Percentiles rank a stretch among this genome's conserved stretches.
phyloP scores from a whole-genome alignment of 1,139 yeast genomes.

The Taphrina wiesneri region DNA sequence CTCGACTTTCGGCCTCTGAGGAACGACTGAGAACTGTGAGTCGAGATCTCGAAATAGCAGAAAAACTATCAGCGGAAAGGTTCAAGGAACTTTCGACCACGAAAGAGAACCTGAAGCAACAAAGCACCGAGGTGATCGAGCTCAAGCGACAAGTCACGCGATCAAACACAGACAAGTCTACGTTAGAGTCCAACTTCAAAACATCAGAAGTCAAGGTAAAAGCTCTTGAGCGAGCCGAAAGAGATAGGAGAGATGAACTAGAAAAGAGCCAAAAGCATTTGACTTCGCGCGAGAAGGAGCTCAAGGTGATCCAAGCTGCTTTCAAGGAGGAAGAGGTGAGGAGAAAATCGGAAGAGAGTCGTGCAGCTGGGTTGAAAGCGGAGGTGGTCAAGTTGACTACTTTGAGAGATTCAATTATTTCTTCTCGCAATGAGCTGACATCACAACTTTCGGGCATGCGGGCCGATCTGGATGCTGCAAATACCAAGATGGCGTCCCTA shows the following conservation, averaged over 20 bases:
- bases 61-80: constrained; percentile 35
- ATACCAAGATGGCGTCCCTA: constrained; percentile 7
- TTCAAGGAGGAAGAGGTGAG: constrained; percentile 31
- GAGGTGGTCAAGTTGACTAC: constrained; percentile 18
- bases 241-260: constrained; percentile 38
- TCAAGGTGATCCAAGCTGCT: constrained; percentile 28
- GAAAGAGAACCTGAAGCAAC: constrained; percentile 8
- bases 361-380: constrained; percentile 9
- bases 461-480: constrained; percentile 11
- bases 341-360: constrained; percentile 28
- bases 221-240: constrained; percentile 29
- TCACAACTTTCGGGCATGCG: constrained; percentile 8
- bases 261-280: constrained; percentile 35
- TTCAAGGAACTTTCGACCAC: constrained; percentile 33
- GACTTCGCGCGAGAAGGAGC: constrained; percentile 26
- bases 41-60: constrained; percentile 37
- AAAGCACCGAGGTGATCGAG: constrained; percentile 17
- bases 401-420: constrained; percentile 17
- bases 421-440: constrained; percentile 16
- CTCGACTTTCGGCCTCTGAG: constrained; percentile 24
- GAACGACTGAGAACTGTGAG: constrained; percentile 16
- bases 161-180: constrained; percentile 40
- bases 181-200: constrained; percentile 40
- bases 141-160: constrained; percentile 28
- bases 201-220: constrained; percentile 34